phyloP scores from a whole-genome alignment of 345 rosid species.

The Salix exigua region DNA sequence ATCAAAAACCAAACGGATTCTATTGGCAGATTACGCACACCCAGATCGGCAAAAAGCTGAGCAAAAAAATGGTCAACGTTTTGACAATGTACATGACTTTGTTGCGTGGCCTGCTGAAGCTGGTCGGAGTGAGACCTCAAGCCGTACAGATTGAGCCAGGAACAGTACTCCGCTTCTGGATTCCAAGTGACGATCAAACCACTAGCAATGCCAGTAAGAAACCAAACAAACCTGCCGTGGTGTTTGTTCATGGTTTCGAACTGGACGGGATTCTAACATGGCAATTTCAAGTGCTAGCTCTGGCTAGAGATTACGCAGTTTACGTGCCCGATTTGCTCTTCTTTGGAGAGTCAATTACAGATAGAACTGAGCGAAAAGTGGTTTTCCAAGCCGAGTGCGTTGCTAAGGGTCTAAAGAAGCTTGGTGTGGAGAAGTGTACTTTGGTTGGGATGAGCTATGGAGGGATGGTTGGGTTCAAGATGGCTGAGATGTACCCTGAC shows the following conservation, averaged over 20 bases:
- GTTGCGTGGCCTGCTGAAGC: background rate
- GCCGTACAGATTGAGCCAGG: constrained; percentile 13
- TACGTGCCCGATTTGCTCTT: constrained; percentile 49
- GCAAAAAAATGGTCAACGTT: background rate
- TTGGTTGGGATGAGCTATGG: constrained; percentile 46
- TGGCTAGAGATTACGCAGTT: constrained; percentile 29
- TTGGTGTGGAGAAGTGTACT: constrained; percentile 40
- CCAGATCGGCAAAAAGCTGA: no score
- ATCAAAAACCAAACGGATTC: no score
- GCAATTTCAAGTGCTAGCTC: constrained; percentile 37
- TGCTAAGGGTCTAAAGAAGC: constrained; percentile 29
- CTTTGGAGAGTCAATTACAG: constrained; percentile 45
- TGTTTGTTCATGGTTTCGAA: constrained; percentile 41
- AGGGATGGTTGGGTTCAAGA: constrained; percentile 41
- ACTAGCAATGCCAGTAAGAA: background rate
- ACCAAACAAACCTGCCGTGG: constrained; percentile 6
- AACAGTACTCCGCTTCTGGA: constrained; percentile 13
- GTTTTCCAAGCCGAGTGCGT: constrained; percentile 45
- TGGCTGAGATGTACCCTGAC: constrained; percentile 38
- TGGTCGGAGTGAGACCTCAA: constrained; percentile 4
- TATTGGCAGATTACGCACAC: no score
- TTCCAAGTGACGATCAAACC: constrained; percentile 9
- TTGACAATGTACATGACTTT: background rate
- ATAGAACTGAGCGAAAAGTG: constrained; percentile 17
- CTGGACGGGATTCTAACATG: constrained; percentile 37